Conservation (phyloP, 176 grass and related monocot genomes). For the Aegilops tauschii region DNA sequence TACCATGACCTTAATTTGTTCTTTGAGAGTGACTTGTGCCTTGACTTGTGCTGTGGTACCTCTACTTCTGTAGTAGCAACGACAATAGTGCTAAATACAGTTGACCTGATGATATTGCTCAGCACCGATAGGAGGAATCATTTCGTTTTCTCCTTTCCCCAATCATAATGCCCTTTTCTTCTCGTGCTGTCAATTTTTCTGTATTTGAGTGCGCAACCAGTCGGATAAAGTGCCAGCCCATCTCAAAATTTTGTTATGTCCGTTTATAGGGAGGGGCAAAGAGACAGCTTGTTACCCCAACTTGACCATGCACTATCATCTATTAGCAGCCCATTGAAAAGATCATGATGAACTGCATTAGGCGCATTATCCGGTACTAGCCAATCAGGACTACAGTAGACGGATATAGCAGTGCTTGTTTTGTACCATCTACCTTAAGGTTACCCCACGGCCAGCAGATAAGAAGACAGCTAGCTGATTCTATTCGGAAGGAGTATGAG, state of each 20-base stretch:
- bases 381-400: not conserved
- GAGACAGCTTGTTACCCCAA: not conserved
- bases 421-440: not conserved
- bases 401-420: not conserved
- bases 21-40: not conserved
- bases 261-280: constrained; percentile 7
- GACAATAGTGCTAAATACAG: not conserved
- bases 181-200: not conserved
- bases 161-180: not conserved
- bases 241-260: not conserved
- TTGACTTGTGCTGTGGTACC: not conserved
- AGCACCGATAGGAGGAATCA: not conserved
- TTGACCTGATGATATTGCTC: not conserved
- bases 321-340: constrained; percentile 11
- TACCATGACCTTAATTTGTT: not conserved
- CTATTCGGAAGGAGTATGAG: not conserved
- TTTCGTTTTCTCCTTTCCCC: not conserved
- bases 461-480: not conserved
- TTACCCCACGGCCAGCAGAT: not conserved
- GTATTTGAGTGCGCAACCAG: constrained; percentile 9
- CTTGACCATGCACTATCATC: constrained; percentile 3
- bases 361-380: not conserved
- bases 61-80: not conserved
- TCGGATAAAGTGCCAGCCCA: not conserved
- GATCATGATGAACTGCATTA: constrained; percentile 15